Evolutionary conservation across 163 green algal species (phyloP).

Genomic region (Volvox carteri): DNA sequence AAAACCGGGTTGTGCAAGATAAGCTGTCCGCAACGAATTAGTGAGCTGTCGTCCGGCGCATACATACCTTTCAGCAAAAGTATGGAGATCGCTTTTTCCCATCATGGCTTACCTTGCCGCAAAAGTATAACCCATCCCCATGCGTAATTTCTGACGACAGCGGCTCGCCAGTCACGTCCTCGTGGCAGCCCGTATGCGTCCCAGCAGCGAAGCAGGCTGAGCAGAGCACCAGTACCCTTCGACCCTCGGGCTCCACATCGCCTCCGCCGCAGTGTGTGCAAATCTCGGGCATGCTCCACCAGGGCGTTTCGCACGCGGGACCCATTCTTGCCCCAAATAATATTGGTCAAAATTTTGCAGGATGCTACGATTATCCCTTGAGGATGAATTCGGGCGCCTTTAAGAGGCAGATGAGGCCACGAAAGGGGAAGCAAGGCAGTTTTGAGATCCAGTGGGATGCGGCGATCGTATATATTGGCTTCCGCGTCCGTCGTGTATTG

Average conservation of each 20-base stretch:
- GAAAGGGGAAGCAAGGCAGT: too few species aligned
- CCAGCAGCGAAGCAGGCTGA: constrained; percentile 11
- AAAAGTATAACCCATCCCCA: constrained; percentile 33
- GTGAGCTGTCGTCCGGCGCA: too few species aligned
- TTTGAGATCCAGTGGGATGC: background rate
- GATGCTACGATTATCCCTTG: background rate
- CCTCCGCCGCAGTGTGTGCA: constrained; percentile 10
- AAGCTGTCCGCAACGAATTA: too few species aligned
- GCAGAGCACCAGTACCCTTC: constrained; percentile 21
- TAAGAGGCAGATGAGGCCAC: background rate
- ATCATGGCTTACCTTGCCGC: background rate
- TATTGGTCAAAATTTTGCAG: background rate
- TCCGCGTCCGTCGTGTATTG: too few species aligned
- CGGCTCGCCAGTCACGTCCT: constrained; percentile 10
- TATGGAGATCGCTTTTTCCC: too few species aligned
- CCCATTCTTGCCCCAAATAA: background rate
- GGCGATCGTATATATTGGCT: background rate
- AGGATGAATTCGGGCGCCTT: background rate
- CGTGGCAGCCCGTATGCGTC: constrained; percentile 38
- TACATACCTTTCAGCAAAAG: too few species aligned
- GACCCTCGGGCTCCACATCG: constrained; percentile 6
- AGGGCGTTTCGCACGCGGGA: background rate
- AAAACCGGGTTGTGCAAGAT: too few species aligned
- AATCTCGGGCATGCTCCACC: constrained; percentile 30
- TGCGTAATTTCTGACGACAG: constrained; percentile 26